Percentiles rank a stretch among this genome's conserved stretches.
Evolutionary conservation across 768 basidiomycete genomes (phyloP).

Genomic region (Gloeopeniophorella convolvens): DNA sequence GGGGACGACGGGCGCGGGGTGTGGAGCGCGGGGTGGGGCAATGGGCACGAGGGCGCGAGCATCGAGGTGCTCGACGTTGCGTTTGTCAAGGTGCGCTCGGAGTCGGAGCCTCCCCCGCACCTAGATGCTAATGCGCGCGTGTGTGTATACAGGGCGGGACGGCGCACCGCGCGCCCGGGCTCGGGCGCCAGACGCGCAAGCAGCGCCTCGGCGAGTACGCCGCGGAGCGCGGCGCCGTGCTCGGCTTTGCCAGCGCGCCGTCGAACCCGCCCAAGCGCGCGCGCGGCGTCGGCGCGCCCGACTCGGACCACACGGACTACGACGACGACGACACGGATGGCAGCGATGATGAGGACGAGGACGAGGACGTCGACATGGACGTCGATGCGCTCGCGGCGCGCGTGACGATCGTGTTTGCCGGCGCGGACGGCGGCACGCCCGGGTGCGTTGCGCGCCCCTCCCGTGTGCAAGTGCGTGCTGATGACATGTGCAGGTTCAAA

Average conservation of each 20-base stretch:
- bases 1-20: slow-evolving; percentile 57
- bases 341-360: slow-evolving; percentile 13
- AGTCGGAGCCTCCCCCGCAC: not conserved
- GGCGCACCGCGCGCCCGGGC: slow-evolving; percentile 43
- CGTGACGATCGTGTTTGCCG: slow-evolving; percentile 18
- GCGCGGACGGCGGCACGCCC: slow-evolving; percentile 7
- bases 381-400: slow-evolving; percentile 15
- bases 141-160: slow-evolving; percentile 38
- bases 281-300: slow-evolving; percentile 5
- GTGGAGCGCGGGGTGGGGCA: slow-evolving; percentile 72
- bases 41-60: slow-evolving; percentile 70
- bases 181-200: slow-evolving; percentile 50
- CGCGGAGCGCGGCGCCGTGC: slow-evolving; percentile 47
- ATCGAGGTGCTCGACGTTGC: slow-evolving; percentile 62
- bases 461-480: no score
- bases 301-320: slow-evolving; percentile 9
- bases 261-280: slow-evolving; percentile 10
- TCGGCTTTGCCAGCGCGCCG: slow-evolving; percentile 23
- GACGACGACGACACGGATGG: slow-evolving; percentile 4
- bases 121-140: not conserved
- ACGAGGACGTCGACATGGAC: slow-evolving; percentile 15
- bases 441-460: no score
- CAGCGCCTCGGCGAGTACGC: slow-evolving; percentile 66
- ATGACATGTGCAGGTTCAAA: slow-evolving; percentile 24
- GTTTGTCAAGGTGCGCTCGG: slow-evolving; percentile 51